Conservation (phyloP, 257 asterid species). For the Gentiana straminea region DNA sequence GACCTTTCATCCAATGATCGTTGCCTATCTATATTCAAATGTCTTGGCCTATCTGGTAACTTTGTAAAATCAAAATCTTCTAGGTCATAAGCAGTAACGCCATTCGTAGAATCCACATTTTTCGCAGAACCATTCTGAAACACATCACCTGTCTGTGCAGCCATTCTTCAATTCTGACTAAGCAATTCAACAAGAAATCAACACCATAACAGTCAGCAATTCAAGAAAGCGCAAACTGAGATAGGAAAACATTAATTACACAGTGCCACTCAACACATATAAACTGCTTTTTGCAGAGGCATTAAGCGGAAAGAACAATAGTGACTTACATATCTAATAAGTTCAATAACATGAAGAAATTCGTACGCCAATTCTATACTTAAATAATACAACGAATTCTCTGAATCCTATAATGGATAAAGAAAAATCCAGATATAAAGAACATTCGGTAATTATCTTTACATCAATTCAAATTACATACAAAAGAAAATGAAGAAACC, state of each 20-base stretch:
- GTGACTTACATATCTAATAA: too few species aligned
- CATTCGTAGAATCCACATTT: constrained; percentile 22
- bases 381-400: neutral
- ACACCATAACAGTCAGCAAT: too few species aligned
- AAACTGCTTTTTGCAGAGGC: neutral
- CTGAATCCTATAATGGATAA: neutral
- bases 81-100: constrained; percentile 21
- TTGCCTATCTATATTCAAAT: constrained; percentile 54
- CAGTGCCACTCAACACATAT: too few species aligned
- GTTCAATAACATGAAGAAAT: too few species aligned
- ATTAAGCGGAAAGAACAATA: too few species aligned
- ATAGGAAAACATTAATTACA: too few species aligned
- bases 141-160: constrained; percentile 21
- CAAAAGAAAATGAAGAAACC: too few species aligned
- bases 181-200: neutral
- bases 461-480: too few species aligned
- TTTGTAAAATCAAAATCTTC: constrained; percentile 53
- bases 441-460: too few species aligned
- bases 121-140: constrained; percentile 26
- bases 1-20: constrained; percentile 60
- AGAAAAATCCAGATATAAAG: too few species aligned
- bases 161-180: constrained; percentile 25
- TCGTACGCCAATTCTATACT: too few species aligned
- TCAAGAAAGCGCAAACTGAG: too few species aligned
- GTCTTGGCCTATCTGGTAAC: constrained; percentile 28